Conservation (phyloP, 176 grass and related monocot species). For the Luzula sylvatica region DNA sequence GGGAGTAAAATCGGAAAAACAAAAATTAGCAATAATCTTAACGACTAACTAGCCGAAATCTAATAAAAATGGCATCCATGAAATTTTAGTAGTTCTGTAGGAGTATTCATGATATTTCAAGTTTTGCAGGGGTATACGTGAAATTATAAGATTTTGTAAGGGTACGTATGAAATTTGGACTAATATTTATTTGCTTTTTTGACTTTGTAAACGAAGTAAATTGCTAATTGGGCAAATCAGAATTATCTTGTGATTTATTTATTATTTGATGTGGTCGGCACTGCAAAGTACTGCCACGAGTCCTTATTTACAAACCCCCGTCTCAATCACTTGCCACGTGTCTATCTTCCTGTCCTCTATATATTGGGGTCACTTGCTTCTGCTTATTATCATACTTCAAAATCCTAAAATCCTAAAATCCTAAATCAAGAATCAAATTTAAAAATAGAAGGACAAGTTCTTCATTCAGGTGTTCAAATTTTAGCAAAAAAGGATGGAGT, state of each 20-base stretch:
- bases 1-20: too few relatives aligned
- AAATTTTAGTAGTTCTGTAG: too few relatives aligned
- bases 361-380: neutral
- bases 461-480: neutral
- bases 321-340: constrained; percentile 2
- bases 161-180: too few relatives aligned
- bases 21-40: too few relatives aligned
- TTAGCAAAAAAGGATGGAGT: constrained; percentile 32
- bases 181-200: neutral
- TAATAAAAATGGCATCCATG: too few relatives aligned
- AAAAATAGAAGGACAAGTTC: constrained; percentile 5
- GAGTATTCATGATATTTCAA: too few relatives aligned
- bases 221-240: neutral
- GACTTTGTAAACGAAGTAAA: neutral
- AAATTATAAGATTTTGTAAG: too few relatives aligned
- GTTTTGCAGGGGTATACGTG: too few relatives aligned
- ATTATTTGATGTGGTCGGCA: constrained; percentile 1
- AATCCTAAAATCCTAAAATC: neutral
- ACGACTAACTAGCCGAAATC: too few relatives aligned
- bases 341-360: neutral
- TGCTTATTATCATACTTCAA: too few relatives aligned
- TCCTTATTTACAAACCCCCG: neutral
- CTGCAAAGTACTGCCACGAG: neutral
- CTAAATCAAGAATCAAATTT: neutral
- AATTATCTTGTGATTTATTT: neutral